Conservation (phyloP, 2,329 filamentous ascomycete species). For the Diaporthe sp. region DNA sequence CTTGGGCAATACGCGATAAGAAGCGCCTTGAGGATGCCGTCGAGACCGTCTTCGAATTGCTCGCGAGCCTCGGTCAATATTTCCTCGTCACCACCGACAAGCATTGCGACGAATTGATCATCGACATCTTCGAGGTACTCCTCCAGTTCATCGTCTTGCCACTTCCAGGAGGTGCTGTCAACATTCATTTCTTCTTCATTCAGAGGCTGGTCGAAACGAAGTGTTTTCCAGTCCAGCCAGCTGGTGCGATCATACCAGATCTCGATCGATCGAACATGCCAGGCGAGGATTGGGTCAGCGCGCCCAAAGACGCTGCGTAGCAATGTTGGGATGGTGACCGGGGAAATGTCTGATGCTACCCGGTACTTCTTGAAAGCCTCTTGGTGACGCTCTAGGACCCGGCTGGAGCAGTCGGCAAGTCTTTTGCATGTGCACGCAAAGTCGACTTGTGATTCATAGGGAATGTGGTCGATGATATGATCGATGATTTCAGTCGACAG, state of each 20-base stretch:
- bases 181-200: background rate
- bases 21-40: slow-evolving; percentile 5
- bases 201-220: background rate
- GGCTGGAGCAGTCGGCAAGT: background rate
- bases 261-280: background rate
- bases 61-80: background rate
- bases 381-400: background rate
- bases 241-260: slow-evolving; percentile 4
- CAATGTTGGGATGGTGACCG: background rate
- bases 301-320: background rate
- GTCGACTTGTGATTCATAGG: background rate
- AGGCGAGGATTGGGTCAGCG: slow-evolving; percentile 6
- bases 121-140: background rate
- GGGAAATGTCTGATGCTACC: slow-evolving; percentile 2
- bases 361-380: background rate
- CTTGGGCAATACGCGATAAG: slow-evolving; percentile 3
- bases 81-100: background rate
- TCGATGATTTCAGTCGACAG: background rate
- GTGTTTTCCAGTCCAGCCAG: background rate
- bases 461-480: background rate
- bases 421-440: background rate
- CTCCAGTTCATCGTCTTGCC: background rate
- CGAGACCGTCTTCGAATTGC: background rate
- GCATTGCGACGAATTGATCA: background rate
- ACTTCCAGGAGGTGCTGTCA: background rate